Evolutionary conservation across 345 rosid genomes (phyloP), one percentile per base, ranked within the genome.

Genomic region (Atalantia buxifolia): DNA sequence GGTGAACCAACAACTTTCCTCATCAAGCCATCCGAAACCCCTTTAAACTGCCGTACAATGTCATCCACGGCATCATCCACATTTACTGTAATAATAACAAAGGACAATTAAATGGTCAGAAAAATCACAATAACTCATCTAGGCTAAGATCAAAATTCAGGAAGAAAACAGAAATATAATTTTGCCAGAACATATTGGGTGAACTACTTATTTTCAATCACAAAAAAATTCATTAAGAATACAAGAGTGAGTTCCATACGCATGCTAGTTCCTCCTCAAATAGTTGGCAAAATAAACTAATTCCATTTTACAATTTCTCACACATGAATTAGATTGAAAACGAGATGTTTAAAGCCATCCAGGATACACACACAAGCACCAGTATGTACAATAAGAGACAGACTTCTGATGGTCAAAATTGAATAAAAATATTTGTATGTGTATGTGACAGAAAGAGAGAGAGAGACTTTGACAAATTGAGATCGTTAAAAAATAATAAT

Each of bases 41-140:
- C 99, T 88, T 89, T 92, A 83, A 91, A 84, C 76, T 93, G 98
- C 53, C 97, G 97, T 77, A 94, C 91, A 78, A 97, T 87, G 85
- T 97, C 99, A 71, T 94, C 99, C 84, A 93, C 85, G 14, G 98
- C 98, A 93, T 93, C 99, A 82, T 97, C 99, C 77, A 97, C 98
- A 83, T 94, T 93, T 76, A 97, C 98, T 97, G 92, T 76, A 42
- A 9, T 7, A 69, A 45, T 21, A 65, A 65, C 13, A 31, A 24
- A 18, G 13, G 33, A 70, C 2, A 0, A 31, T 50, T 45, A 19
- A 50, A 45, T 28, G 13, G 36, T 25, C 10, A 40, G 6, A 12
- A 70, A 19, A 19, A 33, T 65, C 42, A 19, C 22, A 3, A 65
- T 9, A 50, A 70, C n/a, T 28, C 8, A 48, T 28, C 61, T 25